phyloP scores from a whole-genome alignment of 495 filamentous ascomycete species.

The Aspergillus bridgeri region DNA sequence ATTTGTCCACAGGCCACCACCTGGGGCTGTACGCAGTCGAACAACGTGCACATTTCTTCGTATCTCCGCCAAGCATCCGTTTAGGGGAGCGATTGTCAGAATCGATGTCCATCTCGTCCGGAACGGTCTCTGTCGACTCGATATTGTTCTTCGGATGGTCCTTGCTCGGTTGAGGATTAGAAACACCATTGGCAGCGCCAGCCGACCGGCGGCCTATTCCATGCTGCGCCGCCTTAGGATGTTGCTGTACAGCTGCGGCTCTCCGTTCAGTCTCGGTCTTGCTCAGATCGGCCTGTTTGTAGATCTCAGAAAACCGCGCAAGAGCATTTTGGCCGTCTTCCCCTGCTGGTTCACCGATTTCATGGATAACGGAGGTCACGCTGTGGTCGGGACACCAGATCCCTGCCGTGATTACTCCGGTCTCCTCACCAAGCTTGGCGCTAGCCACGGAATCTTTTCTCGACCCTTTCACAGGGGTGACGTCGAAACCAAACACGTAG shows the following conservation, averaged over 20 bases:
- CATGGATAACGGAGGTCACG: slow-evolving; percentile 67
- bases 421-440: slow-evolving; percentile 73
- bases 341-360: slow-evolving; percentile 68
- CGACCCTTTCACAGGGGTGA: slow-evolving; percentile 85
- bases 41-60: slow-evolving; percentile 39
- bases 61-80: slow-evolving; percentile 11
- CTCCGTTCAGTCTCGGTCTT: slow-evolving; percentile 90
- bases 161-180: slow-evolving; percentile 20
- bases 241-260: slow-evolving; percentile 62
- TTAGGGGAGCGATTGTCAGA: slow-evolving; percentile 25
- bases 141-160: slow-evolving; percentile 29
- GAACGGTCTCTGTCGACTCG: slow-evolving; percentile 24
- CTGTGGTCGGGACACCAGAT: slow-evolving; percentile 90
- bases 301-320: slow-evolving; percentile 79
- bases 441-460: slow-evolving; percentile 69
- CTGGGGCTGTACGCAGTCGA: slow-evolving; percentile 37
- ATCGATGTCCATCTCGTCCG: slow-evolving; percentile 39
- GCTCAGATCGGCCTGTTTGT: slow-evolving; percentile 90
- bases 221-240: slow-evolving; percentile 35
- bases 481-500: slow-evolving; percentile 82
- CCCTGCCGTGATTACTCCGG: slow-evolving; percentile 69
- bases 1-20: slow-evolving; percentile 40
- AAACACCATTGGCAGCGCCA: slow-evolving; percentile 34
- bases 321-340: slow-evolving; percentile 63
- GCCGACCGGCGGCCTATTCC: slow-evolving; percentile 33